Percentiles rank a stretch among this genome's conserved stretches.
These are phyloP conservation scores for Podaxis sp. DNA, from an alignment of 768 basidiomycete species.

Conservation along the genomic window DNA sequence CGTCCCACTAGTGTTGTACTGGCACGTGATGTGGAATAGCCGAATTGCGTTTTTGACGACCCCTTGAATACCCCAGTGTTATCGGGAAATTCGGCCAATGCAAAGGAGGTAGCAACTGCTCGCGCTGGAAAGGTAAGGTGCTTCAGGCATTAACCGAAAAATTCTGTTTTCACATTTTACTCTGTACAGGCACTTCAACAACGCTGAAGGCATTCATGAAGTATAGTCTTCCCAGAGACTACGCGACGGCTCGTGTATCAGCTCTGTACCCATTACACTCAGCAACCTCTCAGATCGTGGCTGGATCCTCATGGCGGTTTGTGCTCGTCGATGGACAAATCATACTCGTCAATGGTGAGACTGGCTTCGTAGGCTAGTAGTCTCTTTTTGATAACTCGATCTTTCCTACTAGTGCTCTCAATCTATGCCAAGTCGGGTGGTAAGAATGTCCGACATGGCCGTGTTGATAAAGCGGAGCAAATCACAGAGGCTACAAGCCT, in stretches of 20 bases:
- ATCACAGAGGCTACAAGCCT: neutral
- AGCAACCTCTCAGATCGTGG: neutral
- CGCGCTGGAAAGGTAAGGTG: neutral
- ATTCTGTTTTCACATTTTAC: neutral
- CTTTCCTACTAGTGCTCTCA: neutral
- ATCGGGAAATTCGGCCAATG: neutral
- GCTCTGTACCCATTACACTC: neutral
- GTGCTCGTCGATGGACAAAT: neutral
- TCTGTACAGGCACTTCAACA: neutral
- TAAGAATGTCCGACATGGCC: neutral
- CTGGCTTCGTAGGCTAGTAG: neutral
- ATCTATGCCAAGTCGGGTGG: neutral
- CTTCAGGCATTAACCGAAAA: neutral
- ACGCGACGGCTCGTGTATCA: neutral
- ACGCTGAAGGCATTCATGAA: neutral
- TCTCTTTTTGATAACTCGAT: neutral
- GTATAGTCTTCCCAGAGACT: neutral
- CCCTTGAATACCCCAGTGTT: neutral
- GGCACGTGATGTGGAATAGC: too few species aligned
- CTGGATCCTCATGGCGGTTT: neutral
- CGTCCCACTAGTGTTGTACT: too few species aligned
- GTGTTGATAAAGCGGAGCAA: neutral
- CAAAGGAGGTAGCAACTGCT: neutral
- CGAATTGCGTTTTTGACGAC: too few species aligned
- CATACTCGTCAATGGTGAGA: neutral